A percentile compares a stretch with the other conserved stretches of the same genome.
phyloP scores from a whole-genome alignment of 1,139 yeast species.

The Meyerozyma smithsonii region DNA sequence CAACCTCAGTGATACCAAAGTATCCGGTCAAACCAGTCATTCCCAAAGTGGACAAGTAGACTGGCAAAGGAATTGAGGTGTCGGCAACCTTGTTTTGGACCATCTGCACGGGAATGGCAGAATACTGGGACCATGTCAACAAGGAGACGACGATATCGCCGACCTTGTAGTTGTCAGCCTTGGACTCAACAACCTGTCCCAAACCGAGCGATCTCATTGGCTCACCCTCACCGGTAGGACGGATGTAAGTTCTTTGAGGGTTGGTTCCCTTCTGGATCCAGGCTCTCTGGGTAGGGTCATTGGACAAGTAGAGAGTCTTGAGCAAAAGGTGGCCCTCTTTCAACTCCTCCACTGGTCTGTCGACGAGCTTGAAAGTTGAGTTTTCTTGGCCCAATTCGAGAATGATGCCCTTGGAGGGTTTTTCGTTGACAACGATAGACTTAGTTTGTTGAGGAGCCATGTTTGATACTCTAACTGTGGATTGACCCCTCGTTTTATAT shows the following conservation, averaged over 20 bases:
- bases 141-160: slow-evolving; percentile 21
- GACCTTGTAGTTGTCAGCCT: slow-evolving; percentile 16
- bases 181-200: slow-evolving; percentile 21
- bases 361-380: slow-evolving; percentile 31
- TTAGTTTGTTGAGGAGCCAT: slow-evolving; percentile 8
- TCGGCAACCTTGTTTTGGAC: slow-evolving; percentile 24
- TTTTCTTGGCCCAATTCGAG: slow-evolving; percentile 21
- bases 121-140: slow-evolving; percentile 29
- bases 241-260: slow-evolving; percentile 17
- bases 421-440: slow-evolving; percentile 13
- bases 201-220: slow-evolving; percentile 17
- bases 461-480: neutral
- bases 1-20: slow-evolving; percentile 23
- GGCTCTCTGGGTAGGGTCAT: slow-evolving; percentile 27
- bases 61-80: slow-evolving; percentile 20
- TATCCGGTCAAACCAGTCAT: slow-evolving; percentile 30
- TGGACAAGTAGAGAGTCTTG: slow-evolving; percentile 20
- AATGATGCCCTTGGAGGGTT: slow-evolving; percentile 17
- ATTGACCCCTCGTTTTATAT: neutral
- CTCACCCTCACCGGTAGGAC: slow-evolving; percentile 19
- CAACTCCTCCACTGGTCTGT: slow-evolving; percentile 20
- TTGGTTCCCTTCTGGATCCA: slow-evolving; percentile 20
- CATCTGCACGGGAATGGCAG: slow-evolving; percentile 15
- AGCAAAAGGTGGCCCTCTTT: slow-evolving; percentile 17
- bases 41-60: slow-evolving; percentile 41